Base-by-base conservation (phyloP, 2,329 filamentous ascomycete species). In the Bertia moriformis region DNA sequence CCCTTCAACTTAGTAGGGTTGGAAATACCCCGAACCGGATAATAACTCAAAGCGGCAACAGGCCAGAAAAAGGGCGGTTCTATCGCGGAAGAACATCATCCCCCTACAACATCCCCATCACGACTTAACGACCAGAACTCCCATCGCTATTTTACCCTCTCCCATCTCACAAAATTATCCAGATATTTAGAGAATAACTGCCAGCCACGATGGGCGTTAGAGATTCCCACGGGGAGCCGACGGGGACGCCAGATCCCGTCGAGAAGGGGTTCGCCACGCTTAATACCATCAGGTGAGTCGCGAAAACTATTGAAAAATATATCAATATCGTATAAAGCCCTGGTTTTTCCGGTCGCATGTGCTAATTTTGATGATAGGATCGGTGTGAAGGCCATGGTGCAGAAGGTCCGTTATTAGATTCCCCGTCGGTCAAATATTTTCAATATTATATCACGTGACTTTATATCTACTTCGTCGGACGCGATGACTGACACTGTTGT, bases 361-460 rank as follows among this genome's bases (percentile, higher is more conserved):
- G 30, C 48, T 35, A 49, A 39, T 38, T 40, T 41, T 43, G 39
- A 7, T 49, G 10, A 40, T 49, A 80, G 75, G 48, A 72, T 78
- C 45, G 75, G 75, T 46, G 71, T 78, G 30, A 79, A 79, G 53
- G 73, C 70, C 22, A 74, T 74, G 60, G 74, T 79, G 40, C 68
- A 78, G 48, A 80, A 80, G 66, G 74, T 35, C 10, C 7, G 32
- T 35, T 17, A 15, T 29, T 29, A n/a, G n/a, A n/a, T n/a, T n/a
- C 24, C n/a, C 24, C 24, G n/a, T 29, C 15, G 32, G 12, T 10
- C 32, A 13, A 17, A 18, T 18, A 12, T 35, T 18, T 29, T 29
- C 24, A n/a, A 29, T 29, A 29, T 29, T 17, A 7, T 35, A 15
- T 35, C 32, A 35, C 32, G 32, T 35, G 32, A 35, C 15, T 10